Evolutionary conservation across 2,329 filamentous ascomycete genomes (phyloP), one percentile per base, ranked within the genome.

Genomic region (Pseudogymnoascus sp.): DNA sequence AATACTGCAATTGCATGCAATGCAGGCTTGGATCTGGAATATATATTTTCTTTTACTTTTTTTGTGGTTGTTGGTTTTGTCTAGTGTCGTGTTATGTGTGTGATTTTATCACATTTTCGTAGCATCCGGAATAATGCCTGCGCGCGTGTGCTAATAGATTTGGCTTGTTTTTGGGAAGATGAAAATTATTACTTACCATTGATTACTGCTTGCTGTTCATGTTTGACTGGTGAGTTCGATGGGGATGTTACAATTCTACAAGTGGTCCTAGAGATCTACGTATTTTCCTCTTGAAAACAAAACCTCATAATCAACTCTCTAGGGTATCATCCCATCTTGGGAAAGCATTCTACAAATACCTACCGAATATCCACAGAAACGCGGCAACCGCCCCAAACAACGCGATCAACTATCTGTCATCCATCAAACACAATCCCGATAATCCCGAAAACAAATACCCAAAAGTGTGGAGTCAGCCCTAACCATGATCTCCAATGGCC

Each of bases 71-170:
- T 51, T 16, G 45, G 7, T 29, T 8, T 31, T 31, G 16, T 54
- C 47, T 31, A 54, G 14, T 29, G 23, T 31, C 11, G n/a, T 54
- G 47, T 16, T 16, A 6, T 54, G 47, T 54, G 23, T 51, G 14
- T 45, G 11, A 5, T 51, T 16, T 31, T 54, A 54, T 54, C 47
- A 54, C 47, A 54, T 54, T 54, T 45, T 23, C 2, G 47, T 54
- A 54, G 47, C 47, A 54, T 31, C 11, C 1, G 12, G 47, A 54
- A 18, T 31, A 40, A 12, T 12, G 10, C 42, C 26, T 29, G 5
- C 26, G 26, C 42, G 42, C 26, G 47, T 51, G 12, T 54, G 47
- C 47, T 54, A 54, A 54, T 54, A 54, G 47, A 54, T 54, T 54
- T 54, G 47, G 47, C 47, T 31, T 54, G 7, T 26, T 29, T 18